phyloP scores from a whole-genome alignment of 768 basidiomycete species.

The Strobilomyces dryophilus region DNA sequence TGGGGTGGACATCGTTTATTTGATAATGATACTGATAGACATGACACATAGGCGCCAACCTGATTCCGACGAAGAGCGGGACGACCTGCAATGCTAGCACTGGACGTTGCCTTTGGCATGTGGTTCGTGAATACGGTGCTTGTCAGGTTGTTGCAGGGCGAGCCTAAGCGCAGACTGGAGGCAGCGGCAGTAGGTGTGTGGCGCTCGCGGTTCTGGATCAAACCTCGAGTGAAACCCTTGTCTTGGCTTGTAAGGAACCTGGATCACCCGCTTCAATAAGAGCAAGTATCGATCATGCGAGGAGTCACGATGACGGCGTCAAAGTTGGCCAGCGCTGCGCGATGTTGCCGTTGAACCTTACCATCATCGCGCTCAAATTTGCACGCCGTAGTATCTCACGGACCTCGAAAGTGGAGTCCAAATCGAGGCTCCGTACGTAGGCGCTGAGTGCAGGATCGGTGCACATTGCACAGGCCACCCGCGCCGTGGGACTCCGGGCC shows the following conservation, averaged over 20 bases:
- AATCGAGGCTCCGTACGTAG: slow-evolving; percentile 12
- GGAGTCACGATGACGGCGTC: background rate
- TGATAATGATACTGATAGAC: slow-evolving; percentile 8
- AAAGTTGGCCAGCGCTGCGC: background rate
- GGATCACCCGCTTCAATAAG: slow-evolving; percentile 1
- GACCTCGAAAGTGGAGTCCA: slow-evolving; percentile 12
- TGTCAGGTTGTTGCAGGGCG: background rate
- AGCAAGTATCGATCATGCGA: background rate
- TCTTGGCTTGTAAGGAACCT: background rate
- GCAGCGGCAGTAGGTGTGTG: background rate
- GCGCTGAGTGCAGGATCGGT: background rate
- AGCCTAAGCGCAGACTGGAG: background rate
- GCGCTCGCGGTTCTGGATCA: background rate
- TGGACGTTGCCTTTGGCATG: slow-evolving; percentile 67
- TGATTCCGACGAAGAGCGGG: slow-evolving; percentile 78
- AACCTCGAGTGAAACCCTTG: background rate
- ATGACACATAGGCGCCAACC: slow-evolving; percentile 34
- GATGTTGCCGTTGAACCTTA: background rate
- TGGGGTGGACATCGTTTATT: slow-evolving; percentile 23
- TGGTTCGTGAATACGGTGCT: slow-evolving; percentile 2
- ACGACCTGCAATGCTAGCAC: slow-evolving; percentile 35
- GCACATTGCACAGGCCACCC: background rate
- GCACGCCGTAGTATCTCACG: slow-evolving; percentile 17
- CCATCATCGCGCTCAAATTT: slow-evolving; percentile 20
- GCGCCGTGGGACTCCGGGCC: no score